Evolutionary conservation across 805 yeast species (phyloP).

Genomic region (Candida arabinofermentans): DNA sequence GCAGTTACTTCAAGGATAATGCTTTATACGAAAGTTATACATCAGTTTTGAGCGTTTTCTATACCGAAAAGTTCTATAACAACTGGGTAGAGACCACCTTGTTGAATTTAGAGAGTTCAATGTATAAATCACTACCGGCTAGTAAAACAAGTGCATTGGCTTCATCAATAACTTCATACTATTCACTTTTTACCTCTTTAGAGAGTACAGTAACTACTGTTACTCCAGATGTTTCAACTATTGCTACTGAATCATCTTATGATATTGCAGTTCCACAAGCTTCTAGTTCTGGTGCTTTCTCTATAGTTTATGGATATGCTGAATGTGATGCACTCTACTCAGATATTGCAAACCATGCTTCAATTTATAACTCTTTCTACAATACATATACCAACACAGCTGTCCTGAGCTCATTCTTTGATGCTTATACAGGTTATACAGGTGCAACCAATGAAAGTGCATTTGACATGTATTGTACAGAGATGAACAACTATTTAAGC

Average conservation of each 20-base stretch:
- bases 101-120: neutral
- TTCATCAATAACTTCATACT: neutral
- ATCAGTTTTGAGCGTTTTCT: neutral
- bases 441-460: neutral
- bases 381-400: conserved; percentile 2
- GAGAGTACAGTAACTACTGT: neutral
- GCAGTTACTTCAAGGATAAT: conserved; percentile 1
- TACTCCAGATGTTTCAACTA: neutral
- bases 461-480: conserved; percentile 4
- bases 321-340: conserved; percentile 7
- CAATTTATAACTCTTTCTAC: conserved; percentile 3
- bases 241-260: conserved; percentile 1
- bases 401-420: neutral
- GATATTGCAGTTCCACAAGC: neutral
- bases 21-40: conserved; percentile 2
- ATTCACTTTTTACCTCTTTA: neutral
- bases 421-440: neutral
- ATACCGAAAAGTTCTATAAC: conserved; percentile 1
- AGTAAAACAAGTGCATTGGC: neutral
- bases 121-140: conserved; percentile 2
- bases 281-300: conserved; percentile 1
- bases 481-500: conserved; percentile 1
- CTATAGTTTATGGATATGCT: conserved; percentile 6
- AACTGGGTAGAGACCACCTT: conserved; percentile 1
- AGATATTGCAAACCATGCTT: conserved; percentile 5